These are phyloP conservation scores for Neurospora sp. DNA, from an alignment of 495 filamentous ascomycete species.

Conservation along the genomic window DNA sequence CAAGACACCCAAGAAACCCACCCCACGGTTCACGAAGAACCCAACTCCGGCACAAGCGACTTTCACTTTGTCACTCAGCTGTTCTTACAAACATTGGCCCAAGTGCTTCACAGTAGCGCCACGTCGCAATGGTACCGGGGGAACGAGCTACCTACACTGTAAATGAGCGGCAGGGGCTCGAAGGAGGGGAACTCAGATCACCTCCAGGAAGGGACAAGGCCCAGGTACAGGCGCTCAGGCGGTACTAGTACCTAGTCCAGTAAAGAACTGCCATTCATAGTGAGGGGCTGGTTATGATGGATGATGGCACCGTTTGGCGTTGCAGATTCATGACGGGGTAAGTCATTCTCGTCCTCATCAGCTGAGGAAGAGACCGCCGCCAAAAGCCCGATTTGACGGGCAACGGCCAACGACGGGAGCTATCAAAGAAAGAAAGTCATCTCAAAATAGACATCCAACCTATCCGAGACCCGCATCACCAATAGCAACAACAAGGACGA, in stretches of 20 bases:
- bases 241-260: not conserved
- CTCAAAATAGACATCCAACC: not conserved
- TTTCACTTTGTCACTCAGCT: not conserved
- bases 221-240: not conserved
- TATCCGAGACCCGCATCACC: not conserved
- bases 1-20: not conserved
- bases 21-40: not conserved
- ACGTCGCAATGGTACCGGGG: conserved; percentile 41
- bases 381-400: not conserved
- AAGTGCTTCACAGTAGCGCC: conserved; percentile 34
- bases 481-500: not conserved
- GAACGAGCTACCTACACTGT: conserved; percentile 5
- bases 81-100: conserved; percentile 22
- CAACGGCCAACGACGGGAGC: not conserved
- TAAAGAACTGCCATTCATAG: not conserved
- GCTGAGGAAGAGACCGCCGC: not conserved
- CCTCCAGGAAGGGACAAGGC: not conserved
- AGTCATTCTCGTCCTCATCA: not conserved
- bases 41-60: conserved; percentile 7
- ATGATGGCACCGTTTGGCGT: not conserved
- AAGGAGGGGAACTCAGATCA: not conserved
- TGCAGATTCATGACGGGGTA: not conserved
- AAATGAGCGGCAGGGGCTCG: not conserved
- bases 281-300: not conserved
- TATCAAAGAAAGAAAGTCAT: not conserved